Evolutionary conservation across 192 early-diverging fungal species (phyloP), one percentile per base, ranked within the genome.

Genomic region (Rhizophagus clarus): DNA sequence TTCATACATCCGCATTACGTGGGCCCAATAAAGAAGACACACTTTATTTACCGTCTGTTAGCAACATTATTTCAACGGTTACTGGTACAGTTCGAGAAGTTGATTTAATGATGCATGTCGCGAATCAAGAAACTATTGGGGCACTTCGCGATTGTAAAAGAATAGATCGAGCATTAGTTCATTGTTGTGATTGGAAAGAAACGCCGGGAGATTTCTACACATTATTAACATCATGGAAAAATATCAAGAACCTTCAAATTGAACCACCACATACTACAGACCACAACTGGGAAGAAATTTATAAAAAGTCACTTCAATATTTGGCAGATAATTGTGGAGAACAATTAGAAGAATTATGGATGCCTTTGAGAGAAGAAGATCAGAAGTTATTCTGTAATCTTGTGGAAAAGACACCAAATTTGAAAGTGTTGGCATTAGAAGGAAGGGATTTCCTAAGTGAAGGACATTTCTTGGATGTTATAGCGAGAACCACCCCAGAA

Each of bases 81-180:
- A 70, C 68, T 70, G 32, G 34, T 1, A 70, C 68, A 7, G 68
- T 70, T n/a, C 15, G 22, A 70, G 68, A 70, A n/a, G 34, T 70
- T 40, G 68, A 70, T 70, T 70, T 70, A 20, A 70, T 70, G 68
- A 70, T 70, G 68, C 68, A 70, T 70, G 37, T 70, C 14, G 68
- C 68, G 34, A 70, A 31, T 70, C 68, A 34, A 70, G 68, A 70
- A 70, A 70, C 68, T 22, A 70, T 70, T 70, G 68, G 22, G 24
- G 68, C 68, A 7, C 68, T 70, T 24, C 32, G 68, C 15, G 32
- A 70, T 70, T 70, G 68, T 34, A 70, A 70, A 40, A 34, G 31
- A 20, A 34, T 70, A n/a, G 68, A 70, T 70, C 68, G 68, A 10
- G 68, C 68, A 11, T 70, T 70, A 40, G 68, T 70, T 40, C 68